These are phyloP conservation scores for Arctium lappa DNA, from an alignment of 129 eudicot species.

Conservation along the genomic window DNA sequence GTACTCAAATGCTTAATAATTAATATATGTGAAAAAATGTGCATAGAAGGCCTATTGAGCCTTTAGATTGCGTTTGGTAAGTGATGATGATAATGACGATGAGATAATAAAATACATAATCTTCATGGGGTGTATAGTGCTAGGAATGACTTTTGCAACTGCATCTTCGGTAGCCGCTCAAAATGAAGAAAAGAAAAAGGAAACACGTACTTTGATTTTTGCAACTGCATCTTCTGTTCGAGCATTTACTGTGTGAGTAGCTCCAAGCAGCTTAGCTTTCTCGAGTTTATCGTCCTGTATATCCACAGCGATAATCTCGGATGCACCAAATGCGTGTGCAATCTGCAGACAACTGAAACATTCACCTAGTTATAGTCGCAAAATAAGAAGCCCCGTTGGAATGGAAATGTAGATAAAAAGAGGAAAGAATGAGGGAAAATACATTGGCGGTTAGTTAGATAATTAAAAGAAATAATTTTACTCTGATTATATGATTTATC, in stretches of 20 bases:
- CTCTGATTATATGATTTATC: too few relatives aligned
- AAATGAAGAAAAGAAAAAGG: not conserved
- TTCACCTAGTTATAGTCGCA: constrained; percentile 22
- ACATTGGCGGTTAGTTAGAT: not conserved
- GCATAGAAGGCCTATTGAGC: not conserved
- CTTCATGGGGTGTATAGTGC: too few relatives aligned
- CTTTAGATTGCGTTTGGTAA: too few relatives aligned
- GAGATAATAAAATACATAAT: too few relatives aligned
- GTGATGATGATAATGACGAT: too few relatives aligned
- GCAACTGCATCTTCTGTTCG: constrained; percentile 72
- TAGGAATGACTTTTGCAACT: too few relatives aligned
- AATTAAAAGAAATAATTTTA: not conserved
- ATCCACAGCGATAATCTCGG: constrained; percentile 92
- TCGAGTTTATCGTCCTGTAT: constrained; percentile 84
- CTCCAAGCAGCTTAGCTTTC: constrained; percentile 82
- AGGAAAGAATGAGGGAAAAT: not conserved
- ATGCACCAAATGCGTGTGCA: constrained; percentile 97
- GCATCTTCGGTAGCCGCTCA: not conserved
- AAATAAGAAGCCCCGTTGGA: not conserved
- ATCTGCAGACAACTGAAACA: constrained; percentile 87
- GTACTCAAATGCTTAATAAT: not conserved
- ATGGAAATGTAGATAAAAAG: not conserved
- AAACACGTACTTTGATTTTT: constrained; percentile 56
- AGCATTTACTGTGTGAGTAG: constrained; percentile 85
- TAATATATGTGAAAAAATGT: too few relatives aligned